A percentile compares a stretch with the other conserved stretches of the same genome.
Evolutionary conservation across 108 stramenopile species (phyloP).

Genomic region (Skeletonema costatum): DNA sequence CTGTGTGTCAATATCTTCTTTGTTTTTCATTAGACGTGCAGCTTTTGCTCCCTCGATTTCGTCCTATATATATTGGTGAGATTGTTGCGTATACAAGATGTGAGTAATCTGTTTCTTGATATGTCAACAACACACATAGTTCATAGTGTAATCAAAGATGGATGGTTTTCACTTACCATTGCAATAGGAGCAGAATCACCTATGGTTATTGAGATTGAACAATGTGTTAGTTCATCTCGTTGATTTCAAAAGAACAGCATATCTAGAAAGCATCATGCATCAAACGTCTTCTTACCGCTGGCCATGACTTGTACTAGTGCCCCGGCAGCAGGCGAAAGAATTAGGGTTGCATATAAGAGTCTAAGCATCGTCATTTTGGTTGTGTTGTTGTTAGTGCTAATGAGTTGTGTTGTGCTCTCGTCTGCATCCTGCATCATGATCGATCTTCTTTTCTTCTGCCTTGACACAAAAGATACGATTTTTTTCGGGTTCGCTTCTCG

Average conservation of each 20-base stretch:
- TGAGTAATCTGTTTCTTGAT: background rate
- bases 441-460: too few species aligned
- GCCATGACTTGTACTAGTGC: background rate
- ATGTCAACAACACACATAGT: background rate
- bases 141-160: background rate
- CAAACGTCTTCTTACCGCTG: background rate
- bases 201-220: background rate
- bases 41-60: conserved; percentile 39
- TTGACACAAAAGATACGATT: too few species aligned
- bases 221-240: background rate
- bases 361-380: background rate
- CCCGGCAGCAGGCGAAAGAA: conserved; percentile 3
- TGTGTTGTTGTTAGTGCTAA: too few species aligned
- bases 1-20: conserved; percentile 40
- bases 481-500: too few species aligned
- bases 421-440: too few species aligned
- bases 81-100: background rate
- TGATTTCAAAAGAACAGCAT: background rate
- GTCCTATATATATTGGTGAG: conserved; percentile 2
- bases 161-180: conserved; percentile 11
- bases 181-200: conserved; percentile 21
- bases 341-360: background rate
- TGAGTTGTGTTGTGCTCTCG: too few species aligned
- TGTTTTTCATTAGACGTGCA: conserved; percentile 46
- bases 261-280: background rate